Conservation (phyloP, 257 asterid species). For the Linderniella brevidens region DNA sequence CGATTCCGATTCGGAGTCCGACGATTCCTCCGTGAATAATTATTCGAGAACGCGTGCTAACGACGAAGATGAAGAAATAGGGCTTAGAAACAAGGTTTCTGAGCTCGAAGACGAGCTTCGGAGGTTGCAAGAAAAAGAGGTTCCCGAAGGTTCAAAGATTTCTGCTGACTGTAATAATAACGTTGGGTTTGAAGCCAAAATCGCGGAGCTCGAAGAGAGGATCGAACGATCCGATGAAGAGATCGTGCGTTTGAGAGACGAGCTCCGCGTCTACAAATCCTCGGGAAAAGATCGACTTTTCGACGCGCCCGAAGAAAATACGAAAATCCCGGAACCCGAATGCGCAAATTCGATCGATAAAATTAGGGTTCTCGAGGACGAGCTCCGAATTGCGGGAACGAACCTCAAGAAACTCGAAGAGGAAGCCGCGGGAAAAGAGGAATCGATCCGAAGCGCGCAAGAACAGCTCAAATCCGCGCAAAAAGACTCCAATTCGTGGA, state of each 20-base stretch:
- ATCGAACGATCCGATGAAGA: slow-evolving; percentile 44
- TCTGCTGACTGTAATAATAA: slow-evolving; percentile 17
- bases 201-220: slow-evolving; percentile 39
- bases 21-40: slow-evolving; percentile 56
- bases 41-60: too few species aligned
- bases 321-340: slow-evolving; percentile 4
- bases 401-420: slow-evolving; percentile 40
- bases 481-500: slow-evolving; percentile 41
- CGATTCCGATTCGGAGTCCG: slow-evolving; percentile 79
- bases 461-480: slow-evolving; percentile 33
- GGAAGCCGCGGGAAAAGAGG: slow-evolving; percentile 37
- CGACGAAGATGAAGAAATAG: too few species aligned
- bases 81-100: too few species aligned
- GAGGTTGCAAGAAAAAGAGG: slow-evolving; percentile 6
- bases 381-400: slow-evolving; percentile 21
- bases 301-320: too few species aligned
- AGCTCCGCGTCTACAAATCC: slow-evolving; percentile 17
- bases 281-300: too few species aligned
- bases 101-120: slow-evolving; percentile 14
- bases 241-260: slow-evolving; percentile 28
- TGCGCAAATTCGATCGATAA: slow-evolving; percentile 14
- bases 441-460: too few species aligned
- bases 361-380: slow-evolving; percentile 29
- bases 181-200: slow-evolving; percentile 23
- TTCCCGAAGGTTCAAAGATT: slow-evolving; percentile 12